Evolutionary conservation across 768 basidiomycete genomes (phyloP), one percentile per base, ranked within the genome.

Genomic region (Butyriboletus loyo): DNA sequence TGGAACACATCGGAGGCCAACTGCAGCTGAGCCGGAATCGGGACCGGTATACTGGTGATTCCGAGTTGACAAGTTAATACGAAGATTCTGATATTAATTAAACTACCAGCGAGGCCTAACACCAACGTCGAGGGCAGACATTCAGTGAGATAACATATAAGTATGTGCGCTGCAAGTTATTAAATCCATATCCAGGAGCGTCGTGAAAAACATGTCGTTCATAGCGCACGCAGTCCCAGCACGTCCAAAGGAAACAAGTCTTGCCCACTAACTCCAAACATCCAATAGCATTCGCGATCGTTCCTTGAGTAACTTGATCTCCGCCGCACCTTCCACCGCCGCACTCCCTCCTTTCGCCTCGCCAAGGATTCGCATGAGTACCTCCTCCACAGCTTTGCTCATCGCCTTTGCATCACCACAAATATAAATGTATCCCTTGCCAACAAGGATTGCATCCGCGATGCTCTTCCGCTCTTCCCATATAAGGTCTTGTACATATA

Each of bases 401-500:
- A 99, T 99, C 70, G 80, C 82, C 80, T 92, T 96, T 49, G 94
- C 95, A 63, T 98, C 95, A 64, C 95, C 95, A 62, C 95, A 98
- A 56, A 98, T 91, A 72, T 98, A 98, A 3, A 97, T 81, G 70
- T 95, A 96, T n/a, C 92, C 97, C 74, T 98, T 93, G 70, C 92
- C 89, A 58, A 90, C 89, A 57, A 97, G 77, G 60, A 99, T 92
- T 17, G 89, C 86, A 50, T 95, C 86, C 10, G 89, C 90, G 48
- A 99, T 80, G 51, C 84, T 79, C 69, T 85, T 85, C 50, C 85
- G 78, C 66, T 92, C 84, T 45, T 98, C 84, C 89, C 89, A 93
- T 11, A 99, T 74, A 52, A 98, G 76, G 72, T 99, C 93, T 73
- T 99, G 97, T n/a, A 99, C 97, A 73, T 99, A 99, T 65, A 96